Conservation (phyloP, 2,329 filamentous ascomycete genomes). For the Colletotrichum tamarilloi region DNA sequence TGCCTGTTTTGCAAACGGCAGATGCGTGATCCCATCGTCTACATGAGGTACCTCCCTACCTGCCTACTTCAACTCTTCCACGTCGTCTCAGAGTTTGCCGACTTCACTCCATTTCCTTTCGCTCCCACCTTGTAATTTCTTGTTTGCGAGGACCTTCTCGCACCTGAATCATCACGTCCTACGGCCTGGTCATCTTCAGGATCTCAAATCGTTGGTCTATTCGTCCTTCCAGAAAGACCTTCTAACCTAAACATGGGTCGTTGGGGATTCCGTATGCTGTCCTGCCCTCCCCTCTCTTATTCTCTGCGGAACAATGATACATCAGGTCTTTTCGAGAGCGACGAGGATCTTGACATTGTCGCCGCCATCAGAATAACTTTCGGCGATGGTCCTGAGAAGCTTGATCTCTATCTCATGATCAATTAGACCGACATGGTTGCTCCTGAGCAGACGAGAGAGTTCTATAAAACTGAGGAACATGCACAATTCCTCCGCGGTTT, state of each 20-base stretch:
- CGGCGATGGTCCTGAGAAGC: background rate
- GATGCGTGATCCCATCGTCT: too few species aligned
- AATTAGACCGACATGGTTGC: slow-evolving; percentile 4
- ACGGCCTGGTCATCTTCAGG: too few species aligned
- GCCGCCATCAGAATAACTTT: background rate
- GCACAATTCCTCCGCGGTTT: background rate
- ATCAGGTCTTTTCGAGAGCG: background rate
- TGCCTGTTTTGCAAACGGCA: too few species aligned
- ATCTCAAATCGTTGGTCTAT: too few species aligned
- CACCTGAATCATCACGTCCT: too few species aligned
- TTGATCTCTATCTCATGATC: background rate
- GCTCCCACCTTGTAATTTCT: too few species aligned
- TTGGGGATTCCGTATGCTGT: slow-evolving; percentile 1
- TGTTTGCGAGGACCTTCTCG: too few species aligned
- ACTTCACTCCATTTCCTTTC: too few species aligned
- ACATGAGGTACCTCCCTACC: too few species aligned
- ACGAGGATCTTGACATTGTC: background rate
- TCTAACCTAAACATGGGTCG: background rate
- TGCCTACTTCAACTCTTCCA: too few species aligned
- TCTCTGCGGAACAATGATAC: background rate
- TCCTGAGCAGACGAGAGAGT: background rate
- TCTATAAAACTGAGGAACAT: background rate
- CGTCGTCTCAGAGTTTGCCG: too few species aligned
- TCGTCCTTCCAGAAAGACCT: too few species aligned
- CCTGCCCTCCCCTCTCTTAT: background rate